Evolutionary conservation across 768 basidiomycete species (phyloP), one percentile per base, ranked within the genome.

Genomic region (Leucogyrophana mollusca): DNA sequence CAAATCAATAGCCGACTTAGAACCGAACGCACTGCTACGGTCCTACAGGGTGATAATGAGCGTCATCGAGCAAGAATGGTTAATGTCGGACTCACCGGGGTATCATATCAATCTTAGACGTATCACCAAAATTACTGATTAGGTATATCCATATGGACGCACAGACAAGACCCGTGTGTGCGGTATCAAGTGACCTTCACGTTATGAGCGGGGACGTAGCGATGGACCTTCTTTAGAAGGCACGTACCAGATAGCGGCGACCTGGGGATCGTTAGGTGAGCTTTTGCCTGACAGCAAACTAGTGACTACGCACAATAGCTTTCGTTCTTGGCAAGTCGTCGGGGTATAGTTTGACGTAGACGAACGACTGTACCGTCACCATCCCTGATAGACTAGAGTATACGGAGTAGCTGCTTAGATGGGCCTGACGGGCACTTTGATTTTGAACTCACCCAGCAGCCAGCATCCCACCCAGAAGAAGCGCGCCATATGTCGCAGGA

Each of bases 101-200:
- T 39, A 80, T 73, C 13, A 44, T 57, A 46, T 78, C 72, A 27
- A 76, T 71, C 23, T 58, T 63, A 2, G 44, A 39, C 3, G 43
- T 43, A 7, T 72, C 49, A 0, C 79, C 79, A 34, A 68, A 80
- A 48, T 73, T 58, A 1, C 47, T 42, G 45, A 81, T 73, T 2
- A 80, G 55, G 47, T 72, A 73, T 10, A 64, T 65, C 70, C 74
- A 73, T 34, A 76, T 55, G 1, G 73, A 67, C 17, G 58, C 45
- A 39, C 64, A 66, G 32, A 78, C 66, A 49, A 76, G 60, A 8
- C 64, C 43, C 1, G 73, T 74, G 47, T 78, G 76, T 3, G 54
- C 45, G 16, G 64, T 53, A 46, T 78, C 76, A 27, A 74, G 61
- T 5, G 48, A 0, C 64, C 63, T 65, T 16, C 22, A 27, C 10